Conservation (phyloP, 805 yeast species). For the Candida taoyuanica region DNA sequence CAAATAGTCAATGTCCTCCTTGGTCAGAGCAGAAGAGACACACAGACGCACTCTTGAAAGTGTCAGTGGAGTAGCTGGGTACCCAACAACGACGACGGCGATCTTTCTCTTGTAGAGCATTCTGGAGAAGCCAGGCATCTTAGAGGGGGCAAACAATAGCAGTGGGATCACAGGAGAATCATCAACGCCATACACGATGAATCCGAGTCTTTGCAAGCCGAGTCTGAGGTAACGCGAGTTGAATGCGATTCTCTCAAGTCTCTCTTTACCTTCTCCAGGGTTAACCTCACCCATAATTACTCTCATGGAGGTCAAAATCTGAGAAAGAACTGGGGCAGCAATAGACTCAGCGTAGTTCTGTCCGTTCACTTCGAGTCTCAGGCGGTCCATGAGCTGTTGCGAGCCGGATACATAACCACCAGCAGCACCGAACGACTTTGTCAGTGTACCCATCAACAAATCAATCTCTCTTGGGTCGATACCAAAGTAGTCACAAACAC, state of each 20-base stretch:
- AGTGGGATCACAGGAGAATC: conserved; percentile 96
- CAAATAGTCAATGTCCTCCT: conserved; percentile 85
- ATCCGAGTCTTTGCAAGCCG: conserved; percentile 89
- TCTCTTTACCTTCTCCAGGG: conserved; percentile 91
- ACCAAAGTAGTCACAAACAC: conserved; percentile 90
- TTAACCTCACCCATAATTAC: conserved; percentile 76
- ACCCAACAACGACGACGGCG: conserved; percentile 95
- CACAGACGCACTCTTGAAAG: conserved; percentile 91
- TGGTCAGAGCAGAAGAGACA: conserved; percentile 86
- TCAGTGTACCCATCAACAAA: conserved; percentile 93
- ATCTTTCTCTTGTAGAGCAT: conserved; percentile 72
- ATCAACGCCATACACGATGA: conserved; percentile 89
- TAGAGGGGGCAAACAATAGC: conserved; percentile 82
- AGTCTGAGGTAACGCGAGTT: conserved; percentile 89
- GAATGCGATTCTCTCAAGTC: conserved; percentile 91
- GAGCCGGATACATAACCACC: conserved; percentile 95
- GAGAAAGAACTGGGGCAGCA: conserved; percentile 89
- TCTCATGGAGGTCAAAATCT: conserved; percentile 73
- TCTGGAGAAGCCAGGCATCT: conserved; percentile 90
- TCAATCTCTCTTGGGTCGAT: conserved; percentile 75
- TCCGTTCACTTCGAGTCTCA: conserved; percentile 70
- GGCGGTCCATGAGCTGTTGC: conserved; percentile 61
- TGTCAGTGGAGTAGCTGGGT: conserved; percentile 94
- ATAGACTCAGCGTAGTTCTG: conserved; percentile 77
- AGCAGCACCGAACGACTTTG: conserved; percentile 97